Evolutionary conservation across 2,329 filamentous ascomycete genomes (phyloP), one percentile per base, ranked within the genome.

Genomic region (Diaporthe vexans): DNA sequence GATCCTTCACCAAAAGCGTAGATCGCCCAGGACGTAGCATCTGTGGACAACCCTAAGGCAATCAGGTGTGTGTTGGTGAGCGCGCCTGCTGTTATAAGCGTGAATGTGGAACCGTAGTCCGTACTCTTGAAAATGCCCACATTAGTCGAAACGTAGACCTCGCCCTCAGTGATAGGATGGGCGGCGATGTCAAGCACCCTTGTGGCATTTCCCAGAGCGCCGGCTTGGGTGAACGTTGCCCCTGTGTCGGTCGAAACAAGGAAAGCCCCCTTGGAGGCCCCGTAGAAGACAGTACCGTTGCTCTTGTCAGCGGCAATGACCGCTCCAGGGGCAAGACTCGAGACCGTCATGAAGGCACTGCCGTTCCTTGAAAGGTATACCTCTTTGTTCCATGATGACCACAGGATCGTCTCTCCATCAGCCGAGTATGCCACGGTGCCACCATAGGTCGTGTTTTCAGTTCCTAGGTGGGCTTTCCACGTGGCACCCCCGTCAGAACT

Each of bases 101-200:
- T 82, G 76, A 90, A 90, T 0, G 84, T 84, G 4, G 80, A 78
- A 9, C 88, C 90, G 46, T 82, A 89, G 78, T 91, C 80, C 5
- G 85, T 86, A 17, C 87, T 89, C 77, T 85, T 85, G 81, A 88
- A 91, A 67, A 91, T 79, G 7, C 89, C 90, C 0, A 77, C 82
- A 69, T 90, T 84, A 0, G 89, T 90, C 0, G 88, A 89, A 2
- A 88, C 88, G 81, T 86, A 89, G 71, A 94, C 85, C 71, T 91
- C 88, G 17, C 92, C 91, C 0, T 89, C 88, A 17, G 85, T 83
- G 9, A 86, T 84, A 0, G 91, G 90, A 75, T 91, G 86, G 0
- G 85, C 85, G n/a, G 88, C 88, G 11, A 93, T 85, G 46, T 87
- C 86, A 48, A 90, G 90, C 74, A 93, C 83, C n/a, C 82, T 78